Evolutionary conservation across 2,329 filamentous ascomycete species (phyloP).

Genomic region (Talaromyces sp.): DNA sequence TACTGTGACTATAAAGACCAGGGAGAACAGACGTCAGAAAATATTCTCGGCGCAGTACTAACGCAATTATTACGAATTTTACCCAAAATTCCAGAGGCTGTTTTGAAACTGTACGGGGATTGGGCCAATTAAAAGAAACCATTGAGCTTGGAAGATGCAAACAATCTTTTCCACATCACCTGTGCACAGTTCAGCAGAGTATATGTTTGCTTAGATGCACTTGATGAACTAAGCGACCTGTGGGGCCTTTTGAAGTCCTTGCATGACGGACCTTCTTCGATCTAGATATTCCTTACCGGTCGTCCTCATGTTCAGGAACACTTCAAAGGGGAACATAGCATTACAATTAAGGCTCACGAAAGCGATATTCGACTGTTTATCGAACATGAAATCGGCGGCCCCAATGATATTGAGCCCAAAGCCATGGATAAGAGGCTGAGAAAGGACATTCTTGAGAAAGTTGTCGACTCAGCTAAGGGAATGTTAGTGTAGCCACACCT

Average conservation of each 20-base stretch:
- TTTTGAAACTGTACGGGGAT: background rate
- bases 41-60: slow-evolving; percentile 18
- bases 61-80: slow-evolving; percentile 16
- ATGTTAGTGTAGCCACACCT: slow-evolving; percentile 13
- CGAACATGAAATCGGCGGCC: slow-evolving; percentile 18
- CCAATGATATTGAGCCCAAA: slow-evolving; percentile 18
- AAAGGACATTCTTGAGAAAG: slow-evolving; percentile 15
- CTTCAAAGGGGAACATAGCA: slow-evolving; percentile 16
- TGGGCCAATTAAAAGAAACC: background rate
- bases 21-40: slow-evolving; percentile 17
- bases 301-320: slow-evolving; percentile 17
- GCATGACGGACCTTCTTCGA: slow-evolving; percentile 11
- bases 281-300: slow-evolving; percentile 18
- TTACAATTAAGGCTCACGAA: slow-evolving; percentile 14
- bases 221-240: slow-evolving; percentile 17
- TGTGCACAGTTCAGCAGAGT: slow-evolving; percentile 11
- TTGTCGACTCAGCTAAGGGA: slow-evolving; percentile 18
- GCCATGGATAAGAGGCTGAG: slow-evolving; percentile 17
- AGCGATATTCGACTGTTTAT: slow-evolving; percentile 17
- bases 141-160: background rate
- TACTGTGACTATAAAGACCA: slow-evolving; percentile 20
- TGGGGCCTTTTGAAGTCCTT: slow-evolving; percentile 11
- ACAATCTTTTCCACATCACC: background rate
- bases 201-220: slow-evolving; percentile 17
- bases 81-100: slow-evolving; percentile 7